Evolutionary conservation across 495 filamentous ascomycete genomes (phyloP), one percentile per base, ranked within the genome.

Genomic region (Daldinia concentrica): DNA sequence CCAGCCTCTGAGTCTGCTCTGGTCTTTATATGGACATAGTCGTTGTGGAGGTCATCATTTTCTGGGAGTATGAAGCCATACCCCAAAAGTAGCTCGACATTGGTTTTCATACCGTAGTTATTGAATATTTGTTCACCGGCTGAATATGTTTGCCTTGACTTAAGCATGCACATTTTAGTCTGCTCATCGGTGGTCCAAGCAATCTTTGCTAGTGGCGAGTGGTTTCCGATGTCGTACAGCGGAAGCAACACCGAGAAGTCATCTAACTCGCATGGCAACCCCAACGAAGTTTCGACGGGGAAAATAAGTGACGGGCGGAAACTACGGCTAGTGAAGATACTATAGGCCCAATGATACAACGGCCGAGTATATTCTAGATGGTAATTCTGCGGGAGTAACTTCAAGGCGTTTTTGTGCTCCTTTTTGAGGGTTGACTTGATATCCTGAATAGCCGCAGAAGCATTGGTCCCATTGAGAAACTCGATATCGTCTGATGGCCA

Each of bases 331-430:
- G 83, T 84, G 64, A 85, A 88, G 43, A 87, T 84, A 71, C 80
- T 81, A 66, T 83, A 86, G 0, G 86, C 83, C 86, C 86, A 88
- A 66, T 85, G 76, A 66, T 88, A 88, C 1, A 88, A 78, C 50
- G 77, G 57, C 0, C 75, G 78, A 6, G 79, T 80, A 68, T 83
- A 82, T 2, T 80, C 78, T 19, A 76, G 74, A 17, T 74, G 67
- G 12, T 76, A 74, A 6, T 19, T 61, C 24, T 79, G 75, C 14
- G 80, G 80, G 6, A 86, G 70, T 30, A 79, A 52, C 50, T 73
- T 81, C 39, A 77, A 71, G 0, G 83, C 83, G 15, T 80, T 66
- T 60, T 82, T 82, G 74, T 81, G 83, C 72, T 86, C 83, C 6
- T 62, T 66, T 64, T 75, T 79, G 63, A 84, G 71, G 24, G 76